phyloP scores from a whole-genome alignment of 805 yeast species.

The Candida incommunis region DNA sequence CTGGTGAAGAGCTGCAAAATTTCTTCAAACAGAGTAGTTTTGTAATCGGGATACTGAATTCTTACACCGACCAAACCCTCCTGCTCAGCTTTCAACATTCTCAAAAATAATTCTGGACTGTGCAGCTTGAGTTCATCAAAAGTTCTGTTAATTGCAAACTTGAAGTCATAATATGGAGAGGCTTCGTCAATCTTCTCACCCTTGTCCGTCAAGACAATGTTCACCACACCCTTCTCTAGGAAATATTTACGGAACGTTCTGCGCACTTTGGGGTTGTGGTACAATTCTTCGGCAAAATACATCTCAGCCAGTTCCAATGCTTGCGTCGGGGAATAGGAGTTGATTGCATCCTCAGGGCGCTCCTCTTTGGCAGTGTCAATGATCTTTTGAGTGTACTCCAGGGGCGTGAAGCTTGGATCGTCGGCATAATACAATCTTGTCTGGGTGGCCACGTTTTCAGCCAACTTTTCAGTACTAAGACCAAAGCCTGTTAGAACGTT shows the following conservation, averaged over 20 bases:
- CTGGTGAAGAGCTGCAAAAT: constrained; percentile 23
- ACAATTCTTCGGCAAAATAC: constrained; percentile 65
- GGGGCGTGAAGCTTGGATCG: constrained; percentile 50
- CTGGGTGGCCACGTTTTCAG: constrained; percentile 62
- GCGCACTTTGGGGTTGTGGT: constrained; percentile 69
- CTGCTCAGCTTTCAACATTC: constrained; percentile 86
- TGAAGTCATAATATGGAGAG: constrained; percentile 76
- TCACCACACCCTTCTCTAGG: constrained; percentile 49
- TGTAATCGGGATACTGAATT: constrained; percentile 36
- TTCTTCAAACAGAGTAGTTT: constrained; percentile 24
- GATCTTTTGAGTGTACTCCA: constrained; percentile 35
- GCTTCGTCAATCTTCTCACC: constrained; percentile 69
- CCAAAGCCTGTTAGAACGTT: constrained; percentile 60
- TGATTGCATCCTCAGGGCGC: constrained; percentile 3
- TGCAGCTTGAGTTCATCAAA: constrained; percentile 56
- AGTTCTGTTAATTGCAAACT: constrained; percentile 74
- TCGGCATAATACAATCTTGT: constrained; percentile 58
- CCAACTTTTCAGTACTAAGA: constrained; percentile 64
- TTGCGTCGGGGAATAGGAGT: constrained; percentile 20
- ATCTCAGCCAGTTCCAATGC: constrained; percentile 64
- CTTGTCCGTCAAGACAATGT: constrained; percentile 70
- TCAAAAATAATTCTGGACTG: constrained; percentile 63
- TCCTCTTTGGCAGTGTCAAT: constrained; percentile 11
- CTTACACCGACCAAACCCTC: constrained; percentile 58
- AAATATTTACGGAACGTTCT: constrained; percentile 44